Base-by-base conservation (phyloP, 306 rosid species). In the Dicorynia guianensis region DNA sequence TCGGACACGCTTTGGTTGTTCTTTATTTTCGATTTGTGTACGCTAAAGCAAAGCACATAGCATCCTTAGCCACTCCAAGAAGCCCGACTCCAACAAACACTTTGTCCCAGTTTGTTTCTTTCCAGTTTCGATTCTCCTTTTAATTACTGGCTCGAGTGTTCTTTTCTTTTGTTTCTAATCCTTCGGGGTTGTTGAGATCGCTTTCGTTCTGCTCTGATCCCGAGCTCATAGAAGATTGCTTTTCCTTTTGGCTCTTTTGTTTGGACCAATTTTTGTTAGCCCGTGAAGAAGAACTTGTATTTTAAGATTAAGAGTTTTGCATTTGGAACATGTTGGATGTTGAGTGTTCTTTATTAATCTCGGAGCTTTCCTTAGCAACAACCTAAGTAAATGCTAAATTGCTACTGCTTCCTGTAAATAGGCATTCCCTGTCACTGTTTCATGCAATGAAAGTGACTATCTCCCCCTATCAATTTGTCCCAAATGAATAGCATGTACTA, bases 181-280 rank as follows among this genome's bases (percentile, higher is more conserved):
- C 75, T 66, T 83, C 48, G 25, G 42, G 52, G 47, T 62, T 68
- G 53, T 69, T 79, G 66, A 79, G 57, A 74, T 61, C 78, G 52
- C 84, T 81, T 84, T 84, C 69, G 52, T 58, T 90, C 91, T 80
- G 78, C 93, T 86, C 91, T 81, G 90, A 93, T 93, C 97, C 97
- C 91, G 87, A 90, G 89, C 72, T 79, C 84, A 59, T 79, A 79
- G 82, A 81, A 71, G 33, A 82, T 74, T 55, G 74, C 81, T 75
- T 72, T 77, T 61, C 60, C 72, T 80, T 86, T 79, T 71, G 79
- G 30, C 86, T 86, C 89, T 80, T 63, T 74, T 75, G 60, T 80
- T 72, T 74, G 87, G 86, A 83, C 90, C 89, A 84, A 72, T 83
- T 81, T 81, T 75, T 83, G 2, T 85, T 80, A 69, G 86, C 40